Evolutionary conservation across 352 stramenopile species (phyloP), one percentile per base, ranked within the genome.

Genomic region (Phytophthora citrophthora): DNA sequence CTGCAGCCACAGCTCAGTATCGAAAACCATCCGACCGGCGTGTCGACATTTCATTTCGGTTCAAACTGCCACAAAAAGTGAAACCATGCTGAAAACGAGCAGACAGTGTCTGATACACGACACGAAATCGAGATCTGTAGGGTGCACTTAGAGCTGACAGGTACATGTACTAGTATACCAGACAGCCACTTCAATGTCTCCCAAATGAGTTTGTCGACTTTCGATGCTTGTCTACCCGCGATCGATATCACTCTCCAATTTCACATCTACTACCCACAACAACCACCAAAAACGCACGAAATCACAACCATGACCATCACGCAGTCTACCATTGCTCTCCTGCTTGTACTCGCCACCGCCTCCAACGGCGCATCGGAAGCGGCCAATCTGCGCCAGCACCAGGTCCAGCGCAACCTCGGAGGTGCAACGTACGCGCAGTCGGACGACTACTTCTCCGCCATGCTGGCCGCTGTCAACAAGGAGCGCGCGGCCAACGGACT

Each of bases 401-500:
- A 65, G 27, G 36, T 43, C 12, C 41, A 45, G 29, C 69, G 44
- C 66, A 67, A 47, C 18, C 55, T 52, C 8, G 34, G 41, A 9
- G 41, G 38, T 12, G 24, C 58, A 26, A 59, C 61, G 23, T 69
- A 69, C 54, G 52, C 40, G n/a, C 15, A 29, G 27, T 47, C n/a
- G 3, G 58, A 53, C 46, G 57, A 77, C 34, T 63, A 60, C 32
- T 38, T 32, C 18, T 38, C 51, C 11, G 23, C 44, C 39, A 63
- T 88, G 76, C 65, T 86, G 15, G 64, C 36, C 8, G 61, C 61
- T 1, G 72, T 83, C 34, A 89, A 85, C 52, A 67, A 60, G 12
- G 60, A 85, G 56, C 76, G 79, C 11, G 56, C 68, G n/a, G 66
- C 74, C 10, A 13, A 68, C 12, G 67, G 65, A 12, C 43, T 84